phyloP scores from a whole-genome alignment of 2,329 filamentous ascomycete species.

The Fusarium heterosporum region DNA sequence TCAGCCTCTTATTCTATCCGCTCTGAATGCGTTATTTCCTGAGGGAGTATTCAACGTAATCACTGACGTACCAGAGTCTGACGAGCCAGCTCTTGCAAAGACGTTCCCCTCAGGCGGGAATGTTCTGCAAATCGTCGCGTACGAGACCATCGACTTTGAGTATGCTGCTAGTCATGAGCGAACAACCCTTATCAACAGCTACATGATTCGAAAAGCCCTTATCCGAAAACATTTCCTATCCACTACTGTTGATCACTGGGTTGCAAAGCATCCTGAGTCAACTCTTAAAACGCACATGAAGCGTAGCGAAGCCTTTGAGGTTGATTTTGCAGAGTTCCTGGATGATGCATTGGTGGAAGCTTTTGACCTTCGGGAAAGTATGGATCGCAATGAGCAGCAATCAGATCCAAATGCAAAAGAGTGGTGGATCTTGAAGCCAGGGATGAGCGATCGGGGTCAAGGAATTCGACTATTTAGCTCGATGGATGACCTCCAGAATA shows the following conservation, averaged over 20 bases:
- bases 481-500: slow-evolving; percentile 82
- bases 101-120: slow-evolving; percentile 55
- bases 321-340: slow-evolving; percentile 96
- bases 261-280: slow-evolving; percentile 82
- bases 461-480: slow-evolving; percentile 91
- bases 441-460: slow-evolving; percentile 96
- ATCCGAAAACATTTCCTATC: slow-evolving; percentile 96
- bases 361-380: slow-evolving; percentile 84
- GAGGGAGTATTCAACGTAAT: slow-evolving; percentile 66
- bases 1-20: slow-evolving; percentile 82
- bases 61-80: slow-evolving; percentile 52
- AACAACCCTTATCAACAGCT: slow-evolving; percentile 82
- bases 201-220: slow-evolving; percentile 94
- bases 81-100: slow-evolving; percentile 52
- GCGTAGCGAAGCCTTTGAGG: slow-evolving; percentile 85
- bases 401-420: slow-evolving; percentile 62
- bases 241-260: slow-evolving; percentile 85
- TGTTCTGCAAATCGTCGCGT: slow-evolving; percentile 83
- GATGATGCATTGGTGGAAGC: slow-evolving; percentile 93
- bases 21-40: slow-evolving; percentile 74
- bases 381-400: slow-evolving; percentile 70
- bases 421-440: slow-evolving; percentile 99
- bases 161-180: slow-evolving; percentile 71
- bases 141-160: slow-evolving; percentile 89
- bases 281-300: slow-evolving; percentile 78